Evolutionary conservation across 2,329 filamentous ascomycete species (phyloP).

Genomic region (Fusarium denticulatum): DNA sequence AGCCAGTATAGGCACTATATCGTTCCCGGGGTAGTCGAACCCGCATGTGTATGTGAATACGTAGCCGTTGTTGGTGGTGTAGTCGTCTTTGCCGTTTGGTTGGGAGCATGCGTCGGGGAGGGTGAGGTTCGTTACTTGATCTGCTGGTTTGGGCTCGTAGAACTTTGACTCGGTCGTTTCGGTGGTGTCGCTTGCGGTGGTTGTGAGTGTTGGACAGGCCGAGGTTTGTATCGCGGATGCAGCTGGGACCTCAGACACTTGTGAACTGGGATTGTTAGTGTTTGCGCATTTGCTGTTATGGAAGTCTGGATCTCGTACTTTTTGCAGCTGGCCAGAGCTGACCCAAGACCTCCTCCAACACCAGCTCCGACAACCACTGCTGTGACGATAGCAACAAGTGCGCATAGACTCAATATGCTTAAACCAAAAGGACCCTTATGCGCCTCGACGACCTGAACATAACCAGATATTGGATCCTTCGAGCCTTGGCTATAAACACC

Average conservation of each 20-base stretch:
- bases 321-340: slow-evolving; percentile 11
- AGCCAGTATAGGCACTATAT: not conserved
- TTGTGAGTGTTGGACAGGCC: not conserved
- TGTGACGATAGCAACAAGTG: not conserved
- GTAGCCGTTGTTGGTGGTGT: not conserved
- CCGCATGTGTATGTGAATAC: not conserved
- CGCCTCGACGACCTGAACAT: not conserved
- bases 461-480: not conserved
- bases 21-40: not conserved
- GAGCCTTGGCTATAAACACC: not conserved
- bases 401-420: not conserved
- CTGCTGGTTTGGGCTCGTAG: not conserved
- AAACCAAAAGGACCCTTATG: not conserved
- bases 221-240: not conserved
- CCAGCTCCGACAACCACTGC: slow-evolving; percentile 7
- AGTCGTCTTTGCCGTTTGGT: not conserved
- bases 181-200: not conserved
- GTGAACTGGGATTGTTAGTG: not conserved
- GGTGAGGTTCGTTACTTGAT: slow-evolving; percentile 2
- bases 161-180: not conserved
- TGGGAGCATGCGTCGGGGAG: not conserved
- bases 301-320: not conserved
- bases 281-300: no score
- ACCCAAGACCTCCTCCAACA: slow-evolving; percentile 21
- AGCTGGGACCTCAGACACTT: fast-evolving